Percentiles rank a stretch among this genome's conserved stretches.
phyloP scores from a whole-genome alignment of 2,329 filamentous ascomycete species.

The Aspergillus sp. region DNA sequence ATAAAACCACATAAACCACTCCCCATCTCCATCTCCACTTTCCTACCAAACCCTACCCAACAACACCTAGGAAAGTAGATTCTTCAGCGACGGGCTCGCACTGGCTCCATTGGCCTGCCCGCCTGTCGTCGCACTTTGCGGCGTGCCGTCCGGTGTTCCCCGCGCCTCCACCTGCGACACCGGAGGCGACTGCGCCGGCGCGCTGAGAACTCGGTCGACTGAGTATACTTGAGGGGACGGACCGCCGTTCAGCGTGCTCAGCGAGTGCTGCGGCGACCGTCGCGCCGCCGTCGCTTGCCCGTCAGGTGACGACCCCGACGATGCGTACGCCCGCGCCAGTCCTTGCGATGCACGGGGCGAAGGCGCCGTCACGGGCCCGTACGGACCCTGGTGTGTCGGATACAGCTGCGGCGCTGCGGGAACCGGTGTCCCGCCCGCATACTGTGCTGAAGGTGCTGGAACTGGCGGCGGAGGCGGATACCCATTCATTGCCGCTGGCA shows the following conservation, averaged over 20 bases:
- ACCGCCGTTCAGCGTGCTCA: slow-evolving; percentile 27
- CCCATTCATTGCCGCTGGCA: slow-evolving; percentile 45
- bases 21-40: slow-evolving; percentile 2
- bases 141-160: slow-evolving; percentile 23
- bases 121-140: slow-evolving; percentile 12
- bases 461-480: slow-evolving; percentile 20
- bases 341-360: slow-evolving; percentile 27
- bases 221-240: slow-evolving; percentile 29
- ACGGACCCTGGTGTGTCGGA: slow-evolving; percentile 28
- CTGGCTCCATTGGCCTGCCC: slow-evolving; percentile 54
- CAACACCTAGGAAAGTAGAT: slow-evolving; percentile 53
- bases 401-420: slow-evolving; percentile 30
- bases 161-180: slow-evolving; percentile 28
- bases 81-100: slow-evolving; percentile 65
- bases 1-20: slow-evolving; percentile 7
- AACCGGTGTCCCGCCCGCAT: slow-evolving; percentile 23
- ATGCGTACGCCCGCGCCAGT: slow-evolving; percentile 24
- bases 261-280: slow-evolving; percentile 28
- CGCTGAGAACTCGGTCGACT: slow-evolving; percentile 26
- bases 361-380: slow-evolving; percentile 25
- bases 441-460: slow-evolving; percentile 20
- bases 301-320: slow-evolving; percentile 30
- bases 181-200: slow-evolving; percentile 27
- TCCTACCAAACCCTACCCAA: slow-evolving; percentile 1
- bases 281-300: slow-evolving; percentile 28